Conservation (phyloP, 2,329 filamentous ascomycete genomes). For the Ciborinia camelliae region DNA sequence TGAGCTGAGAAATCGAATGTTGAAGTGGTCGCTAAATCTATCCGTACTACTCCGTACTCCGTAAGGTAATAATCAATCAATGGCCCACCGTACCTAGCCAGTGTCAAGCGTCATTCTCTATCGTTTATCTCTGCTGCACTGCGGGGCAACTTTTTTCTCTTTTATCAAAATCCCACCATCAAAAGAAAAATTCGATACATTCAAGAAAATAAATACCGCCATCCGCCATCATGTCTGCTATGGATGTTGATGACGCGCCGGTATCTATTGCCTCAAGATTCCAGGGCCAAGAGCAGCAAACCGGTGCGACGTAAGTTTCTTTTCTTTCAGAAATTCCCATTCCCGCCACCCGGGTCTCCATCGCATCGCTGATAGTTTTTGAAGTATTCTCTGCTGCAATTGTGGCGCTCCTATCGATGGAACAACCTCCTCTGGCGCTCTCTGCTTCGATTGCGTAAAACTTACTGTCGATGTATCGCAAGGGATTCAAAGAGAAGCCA, state of each 20-base stretch:
- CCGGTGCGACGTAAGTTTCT: slow-evolving; percentile 52
- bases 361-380: slow-evolving; percentile 25
- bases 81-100: slow-evolving; percentile 11
- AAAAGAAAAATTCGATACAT: slow-evolving; percentile 21
- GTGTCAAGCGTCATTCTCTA: slow-evolving; percentile 15
- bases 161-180: slow-evolving; percentile 28
- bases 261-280: slow-evolving; percentile 45
- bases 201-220: slow-evolving; percentile 32
- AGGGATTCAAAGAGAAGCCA: slow-evolving; percentile 87
- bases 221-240: slow-evolving; percentile 49
- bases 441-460: slow-evolving; percentile 96
- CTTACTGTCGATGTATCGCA: slow-evolving; percentile 89
- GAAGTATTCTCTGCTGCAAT: slow-evolving; percentile 93
- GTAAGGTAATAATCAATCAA: no score
- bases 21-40: background rate
- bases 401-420: slow-evolving; percentile 95
- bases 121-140: slow-evolving; percentile 22
- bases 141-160: slow-evolving; percentile 31
- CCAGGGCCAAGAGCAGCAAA: slow-evolving; percentile 36
- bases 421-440: slow-evolving; percentile 76
- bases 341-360: slow-evolving; percentile 7
- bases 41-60: no score
- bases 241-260: slow-evolving; percentile 55
- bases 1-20: slow-evolving; percentile 9
- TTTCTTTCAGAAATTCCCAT: slow-evolving; percentile 4